Conservation (phyloP, 441 rosid genomes). For the Corymbia citriodora region DNA sequence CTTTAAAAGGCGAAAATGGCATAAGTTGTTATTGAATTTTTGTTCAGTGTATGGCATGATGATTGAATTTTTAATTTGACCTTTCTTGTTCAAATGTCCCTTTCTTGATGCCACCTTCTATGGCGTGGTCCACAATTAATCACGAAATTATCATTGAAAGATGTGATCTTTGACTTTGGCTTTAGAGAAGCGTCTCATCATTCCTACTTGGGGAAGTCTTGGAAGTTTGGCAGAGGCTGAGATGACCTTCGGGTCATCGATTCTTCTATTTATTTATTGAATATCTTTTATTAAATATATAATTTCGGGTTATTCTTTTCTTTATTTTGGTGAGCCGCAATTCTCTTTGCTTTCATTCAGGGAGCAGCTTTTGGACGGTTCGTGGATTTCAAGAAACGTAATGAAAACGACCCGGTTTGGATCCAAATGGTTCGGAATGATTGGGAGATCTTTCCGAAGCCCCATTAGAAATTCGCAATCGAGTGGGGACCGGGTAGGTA, state of each 20-base stretch:
- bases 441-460: neutral
- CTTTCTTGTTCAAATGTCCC: neutral
- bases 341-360: neutral
- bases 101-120: neutral
- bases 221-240: neutral
- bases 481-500: neutral
- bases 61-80: too few relatives aligned
- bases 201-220: neutral
- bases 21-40: too few relatives aligned
- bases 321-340: neutral
- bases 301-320: neutral
- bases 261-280: neutral
- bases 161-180: neutral
- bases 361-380: neutral
- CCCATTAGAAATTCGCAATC: neutral
- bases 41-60: neutral
- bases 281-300: neutral
- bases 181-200: neutral
- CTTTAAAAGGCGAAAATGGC: neutral
- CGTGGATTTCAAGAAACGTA: neutral
- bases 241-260: neutral
- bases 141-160: neutral
- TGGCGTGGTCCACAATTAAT: neutral
- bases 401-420: neutral
- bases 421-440: neutral